Evolutionary conservation across 116 monocot species (phyloP).

Genomic region (Thalassia testudinum): DNA sequence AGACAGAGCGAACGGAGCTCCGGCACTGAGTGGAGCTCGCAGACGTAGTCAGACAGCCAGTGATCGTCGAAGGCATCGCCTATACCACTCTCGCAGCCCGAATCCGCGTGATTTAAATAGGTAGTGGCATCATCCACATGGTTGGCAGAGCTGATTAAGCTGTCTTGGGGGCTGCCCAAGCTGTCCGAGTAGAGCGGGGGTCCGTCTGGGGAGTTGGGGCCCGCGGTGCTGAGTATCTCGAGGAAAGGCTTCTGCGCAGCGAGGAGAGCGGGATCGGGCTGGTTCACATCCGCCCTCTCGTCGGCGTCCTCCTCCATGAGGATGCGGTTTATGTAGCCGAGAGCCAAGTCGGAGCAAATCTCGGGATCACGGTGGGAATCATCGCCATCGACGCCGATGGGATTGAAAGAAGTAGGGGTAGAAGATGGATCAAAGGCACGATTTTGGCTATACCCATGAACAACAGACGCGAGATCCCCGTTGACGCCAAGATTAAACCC

Average conservation of each 20-base stretch:
- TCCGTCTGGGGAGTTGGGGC: slow-evolving; percentile 2
- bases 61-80: too few relatives aligned
- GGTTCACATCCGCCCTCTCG: slow-evolving; percentile 22
- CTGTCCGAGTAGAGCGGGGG: slow-evolving; percentile 12
- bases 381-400: too few relatives aligned
- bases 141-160: background rate
- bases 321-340: slow-evolving; percentile 56
- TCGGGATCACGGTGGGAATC: too few relatives aligned
- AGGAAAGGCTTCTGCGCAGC: slow-evolving; percentile 65
- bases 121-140: too few relatives aligned
- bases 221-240: slow-evolving; percentile 40
- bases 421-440: too few relatives aligned
- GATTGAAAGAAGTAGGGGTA: too few relatives aligned
- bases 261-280: slow-evolving; percentile 9
- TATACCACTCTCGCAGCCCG: too few relatives aligned
- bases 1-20: background rate
- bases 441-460: too few relatives aligned
- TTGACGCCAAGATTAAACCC: too few relatives aligned
- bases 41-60: background rate
- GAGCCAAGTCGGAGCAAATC: slow-evolving; percentile 30
- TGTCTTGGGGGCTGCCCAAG: slow-evolving; percentile 3
- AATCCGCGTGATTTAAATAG: too few relatives aligned
- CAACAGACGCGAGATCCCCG: too few relatives aligned
- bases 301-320: slow-evolving; percentile 89
- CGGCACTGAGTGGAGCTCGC: background rate